A percentile compares a stretch with the other conserved stretches of the same genome.
Conservation (phyloP, 331 rosid genomes). For the Rhamnella rubrinervis region DNA sequence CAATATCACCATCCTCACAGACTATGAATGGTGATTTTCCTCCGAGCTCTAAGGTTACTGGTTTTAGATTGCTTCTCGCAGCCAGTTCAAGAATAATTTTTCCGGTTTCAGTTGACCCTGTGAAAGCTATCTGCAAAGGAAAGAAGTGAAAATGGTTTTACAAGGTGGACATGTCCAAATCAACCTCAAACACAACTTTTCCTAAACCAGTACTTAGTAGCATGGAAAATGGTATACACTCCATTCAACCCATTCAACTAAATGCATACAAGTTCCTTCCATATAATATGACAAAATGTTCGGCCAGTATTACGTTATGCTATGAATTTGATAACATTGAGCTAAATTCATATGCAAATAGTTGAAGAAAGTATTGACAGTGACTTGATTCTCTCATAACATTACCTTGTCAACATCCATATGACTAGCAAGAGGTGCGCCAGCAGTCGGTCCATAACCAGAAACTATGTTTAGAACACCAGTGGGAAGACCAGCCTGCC, state of each 20-base stretch:
- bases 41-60: conserved; percentile 80
- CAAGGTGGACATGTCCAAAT: not conserved
- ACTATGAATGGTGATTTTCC: conserved; percentile 90
- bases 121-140: conserved; percentile 68
- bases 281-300: too few species aligned
- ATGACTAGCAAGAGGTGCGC: conserved; percentile 80
- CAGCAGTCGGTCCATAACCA: conserved; percentile 80
- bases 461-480: conserved; percentile 75
- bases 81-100: conserved; percentile 58
- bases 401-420: conserved; percentile 92
- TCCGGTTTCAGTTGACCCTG: conserved; percentile 74
- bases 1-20: conserved; percentile 73
- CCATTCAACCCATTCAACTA: too few species aligned
- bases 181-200: not conserved
- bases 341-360: too few species aligned
- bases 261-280: too few species aligned
- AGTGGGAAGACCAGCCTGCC: conserved; percentile 91
- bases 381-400: not conserved
- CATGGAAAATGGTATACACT: not conserved
- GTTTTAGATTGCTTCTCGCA: conserved; percentile 74
- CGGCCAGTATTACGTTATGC: too few species aligned
- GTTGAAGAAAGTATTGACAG: not conserved
- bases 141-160: not conserved
- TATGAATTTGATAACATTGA: too few species aligned
- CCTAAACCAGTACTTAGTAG: conserved; percentile 2